phyloP scores from a whole-genome alignment of 331 rosid genomes.

The Quercus lobata region DNA sequence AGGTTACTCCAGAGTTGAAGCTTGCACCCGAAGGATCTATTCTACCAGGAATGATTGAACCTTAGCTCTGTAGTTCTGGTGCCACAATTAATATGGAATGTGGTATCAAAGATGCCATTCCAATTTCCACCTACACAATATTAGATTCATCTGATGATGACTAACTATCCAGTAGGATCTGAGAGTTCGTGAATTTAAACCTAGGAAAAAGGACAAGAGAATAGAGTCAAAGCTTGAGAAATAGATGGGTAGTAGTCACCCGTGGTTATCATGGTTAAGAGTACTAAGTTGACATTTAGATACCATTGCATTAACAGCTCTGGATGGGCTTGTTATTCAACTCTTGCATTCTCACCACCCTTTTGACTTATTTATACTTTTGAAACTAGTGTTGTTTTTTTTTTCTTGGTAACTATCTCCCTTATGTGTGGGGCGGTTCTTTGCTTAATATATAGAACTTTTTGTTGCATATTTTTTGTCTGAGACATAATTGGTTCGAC shows the following conservation, averaged over 20 bases:
- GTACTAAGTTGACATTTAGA: not conserved
- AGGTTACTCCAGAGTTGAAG: conserved; percentile 15
- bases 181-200: conserved; percentile 5
- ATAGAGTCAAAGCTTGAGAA: not conserved
- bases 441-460: not conserved
- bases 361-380: not conserved
- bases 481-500: too few species aligned
- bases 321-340: not conserved
- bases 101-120: conserved; percentile 21
- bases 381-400: not conserved
- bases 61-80: conserved; percentile 23
- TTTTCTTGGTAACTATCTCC: not conserved
- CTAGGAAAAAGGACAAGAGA: not conserved
- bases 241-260: not conserved
- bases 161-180: conserved; percentile 1
- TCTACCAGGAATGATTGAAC: conserved; percentile 12
- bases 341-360: not conserved
- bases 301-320: not conserved
- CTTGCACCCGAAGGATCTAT: conserved; percentile 20
- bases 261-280: not conserved
- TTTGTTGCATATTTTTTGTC: not conserved
- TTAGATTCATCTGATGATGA: conserved; percentile 3
- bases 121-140: conserved; percentile 31
- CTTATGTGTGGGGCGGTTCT: not conserved
- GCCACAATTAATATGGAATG: conserved; percentile 15